Conservation (phyloP, 192 early-diverging fungal genomes). For the Thamnidium elegans region DNA sequence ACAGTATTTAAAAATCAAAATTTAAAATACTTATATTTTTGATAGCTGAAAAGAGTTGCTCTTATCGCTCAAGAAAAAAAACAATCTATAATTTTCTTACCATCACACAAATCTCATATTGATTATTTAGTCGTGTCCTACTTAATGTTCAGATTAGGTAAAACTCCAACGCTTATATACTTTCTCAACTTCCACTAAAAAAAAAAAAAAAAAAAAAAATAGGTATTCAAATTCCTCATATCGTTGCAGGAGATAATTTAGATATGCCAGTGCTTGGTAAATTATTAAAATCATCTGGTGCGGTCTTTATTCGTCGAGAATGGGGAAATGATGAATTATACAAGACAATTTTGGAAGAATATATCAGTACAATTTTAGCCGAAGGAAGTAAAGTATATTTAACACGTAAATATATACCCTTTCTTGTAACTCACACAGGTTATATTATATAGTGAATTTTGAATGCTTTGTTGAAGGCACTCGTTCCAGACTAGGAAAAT, state of each 20-base stretch:
- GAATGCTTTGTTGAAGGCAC: slow-evolving; percentile 86
- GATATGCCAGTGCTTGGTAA: slow-evolving; percentile 73
- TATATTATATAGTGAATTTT: slow-evolving; percentile 63
- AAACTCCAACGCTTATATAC: slow-evolving; percentile 34
- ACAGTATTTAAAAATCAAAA: too few relatives aligned
- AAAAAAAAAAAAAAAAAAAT: background rate
- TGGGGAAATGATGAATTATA: slow-evolving; percentile 81
- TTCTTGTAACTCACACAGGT: background rate
- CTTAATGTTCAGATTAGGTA: slow-evolving; percentile 76
- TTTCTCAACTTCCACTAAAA: slow-evolving; percentile 14
- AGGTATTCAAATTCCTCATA: slow-evolving; percentile 59
- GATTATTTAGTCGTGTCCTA: slow-evolving; percentile 83
- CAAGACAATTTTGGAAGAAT: slow-evolving; percentile 68
- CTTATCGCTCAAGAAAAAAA: slow-evolving; percentile 57
- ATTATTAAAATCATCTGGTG: slow-evolving; percentile 63
- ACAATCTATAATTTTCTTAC: slow-evolving; percentile 73
- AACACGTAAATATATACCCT: background rate
- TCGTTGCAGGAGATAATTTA: slow-evolving; percentile 83
- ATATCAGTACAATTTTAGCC: slow-evolving; percentile 66
- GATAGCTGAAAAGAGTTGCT: slow-evolving; percentile 53
- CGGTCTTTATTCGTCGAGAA: slow-evolving; percentile 75
- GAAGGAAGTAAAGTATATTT: slow-evolving; percentile 45
- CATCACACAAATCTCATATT: slow-evolving; percentile 85
- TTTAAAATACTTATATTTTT: slow-evolving; percentile 2
- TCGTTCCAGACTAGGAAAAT: slow-evolving; percentile 74